A percentile compares a stretch with the other conserved stretches of the same genome.
Conservation (phyloP, 2,329 filamentous ascomycete species). For the Daldinia eschscholtzii region DNA sequence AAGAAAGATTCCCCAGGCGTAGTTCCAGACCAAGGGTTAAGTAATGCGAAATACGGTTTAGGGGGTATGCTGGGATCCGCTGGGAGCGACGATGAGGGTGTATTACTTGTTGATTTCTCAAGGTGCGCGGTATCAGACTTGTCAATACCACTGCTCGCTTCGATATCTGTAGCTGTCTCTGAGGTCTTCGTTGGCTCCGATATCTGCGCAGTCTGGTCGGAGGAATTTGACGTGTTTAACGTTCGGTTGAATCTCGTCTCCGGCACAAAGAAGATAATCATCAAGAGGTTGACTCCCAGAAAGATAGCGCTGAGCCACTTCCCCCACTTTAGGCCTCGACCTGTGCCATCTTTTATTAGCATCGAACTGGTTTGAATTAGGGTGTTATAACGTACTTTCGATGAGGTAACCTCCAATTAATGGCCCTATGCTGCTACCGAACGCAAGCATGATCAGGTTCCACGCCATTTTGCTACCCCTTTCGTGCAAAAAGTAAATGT, state of each 20-base stretch:
- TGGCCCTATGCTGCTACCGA: conserved; percentile 23
- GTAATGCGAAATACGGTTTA: conserved; percentile 17
- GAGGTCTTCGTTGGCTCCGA: conserved; percentile 3
- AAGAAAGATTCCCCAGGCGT: conserved; percentile 8
- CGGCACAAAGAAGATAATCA: conserved; percentile 30
- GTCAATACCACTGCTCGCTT: conserved; percentile 8
- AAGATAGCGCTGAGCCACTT: conserved; percentile 30
- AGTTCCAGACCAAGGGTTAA: conserved; percentile 29
- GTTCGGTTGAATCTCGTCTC: conserved; percentile 23
- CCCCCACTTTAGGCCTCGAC: conserved; percentile 23
- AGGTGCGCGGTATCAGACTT: conserved; percentile 10
- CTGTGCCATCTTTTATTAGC: not conserved
- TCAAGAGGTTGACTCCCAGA: conserved; percentile 24
- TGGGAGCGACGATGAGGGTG: not conserved
- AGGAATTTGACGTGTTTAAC: not conserved
- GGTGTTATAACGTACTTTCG: conserved; percentile 11
- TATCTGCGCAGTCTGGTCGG: not conserved
- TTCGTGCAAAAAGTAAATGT: conserved; percentile 31
- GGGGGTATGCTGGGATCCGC: not conserved
- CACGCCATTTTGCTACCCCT: conserved; percentile 31
- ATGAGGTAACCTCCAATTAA: conserved; percentile 25
- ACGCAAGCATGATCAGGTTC: conserved; percentile 29
- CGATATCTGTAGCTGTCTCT: conserved; percentile 10
- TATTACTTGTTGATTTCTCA: conserved; percentile 2
- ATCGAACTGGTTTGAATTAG: not conserved